Conservation (phyloP, 257 asterid species). For the Solanum piurae region DNA sequence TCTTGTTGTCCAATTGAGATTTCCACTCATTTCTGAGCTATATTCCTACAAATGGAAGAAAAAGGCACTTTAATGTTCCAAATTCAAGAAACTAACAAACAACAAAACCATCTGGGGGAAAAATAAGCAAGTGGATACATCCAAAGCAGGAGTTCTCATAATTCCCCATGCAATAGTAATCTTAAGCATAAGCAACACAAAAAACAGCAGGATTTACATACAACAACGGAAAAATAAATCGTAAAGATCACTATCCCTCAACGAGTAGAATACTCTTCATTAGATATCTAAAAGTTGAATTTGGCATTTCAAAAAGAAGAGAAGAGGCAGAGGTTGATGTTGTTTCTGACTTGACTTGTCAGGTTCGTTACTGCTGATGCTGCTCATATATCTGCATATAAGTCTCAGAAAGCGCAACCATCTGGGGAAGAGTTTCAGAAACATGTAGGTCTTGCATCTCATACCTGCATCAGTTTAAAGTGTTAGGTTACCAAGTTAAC, state of each 20-base stretch:
- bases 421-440: constrained; percentile 83
- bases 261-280: not conserved
- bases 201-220: not conserved
- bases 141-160: not conserved
- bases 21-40: not conserved
- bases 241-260: not conserved
- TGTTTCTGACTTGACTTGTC: not conserved
- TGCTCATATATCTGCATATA: constrained; percentile 97
- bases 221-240: not conserved
- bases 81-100: not conserved
- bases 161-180: not conserved
- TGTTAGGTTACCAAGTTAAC: not conserved
- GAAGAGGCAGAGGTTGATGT: not conserved
- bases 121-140: not conserved
- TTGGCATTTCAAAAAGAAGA: not conserved
- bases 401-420: constrained; percentile 91
- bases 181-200: not conserved
- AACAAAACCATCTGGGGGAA: not conserved
- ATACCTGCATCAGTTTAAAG: constrained; percentile 41
- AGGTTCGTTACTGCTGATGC: constrained; percentile 33
- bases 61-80: not conserved
- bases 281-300: not conserved
- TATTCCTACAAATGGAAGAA: not conserved
- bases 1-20: not conserved
- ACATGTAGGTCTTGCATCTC: constrained; percentile 98